These are phyloP conservation scores for Colletotrichum sp. DNA, from an alignment of 2,329 filamentous ascomycete genomes.

Conservation along the genomic window DNA sequence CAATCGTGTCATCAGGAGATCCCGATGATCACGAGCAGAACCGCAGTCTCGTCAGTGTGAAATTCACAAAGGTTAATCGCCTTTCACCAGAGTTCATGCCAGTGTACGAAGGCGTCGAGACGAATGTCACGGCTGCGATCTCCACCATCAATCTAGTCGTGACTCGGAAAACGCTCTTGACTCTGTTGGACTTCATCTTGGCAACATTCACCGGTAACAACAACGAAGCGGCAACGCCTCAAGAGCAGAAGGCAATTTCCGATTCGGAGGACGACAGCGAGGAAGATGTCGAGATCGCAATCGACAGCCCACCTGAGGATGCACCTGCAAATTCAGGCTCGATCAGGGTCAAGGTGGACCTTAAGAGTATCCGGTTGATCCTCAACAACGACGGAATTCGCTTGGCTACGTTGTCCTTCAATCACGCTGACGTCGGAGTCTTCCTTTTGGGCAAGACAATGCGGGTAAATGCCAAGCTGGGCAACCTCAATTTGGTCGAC, in stretches of 20 bases:
- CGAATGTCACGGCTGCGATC: conserved; percentile 87
- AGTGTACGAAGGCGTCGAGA: conserved; percentile 91
- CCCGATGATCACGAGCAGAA: conserved; percentile 75
- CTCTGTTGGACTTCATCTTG: conserved; percentile 91
- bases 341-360: conserved; percentile 89
- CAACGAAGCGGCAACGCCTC: conserved; percentile 35
- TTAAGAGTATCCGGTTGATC: conserved; percentile 93
- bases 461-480: conserved; percentile 85
- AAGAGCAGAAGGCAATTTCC: conserved; percentile 41
- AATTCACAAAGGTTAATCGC: conserved; percentile 87
- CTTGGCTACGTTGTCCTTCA: conserved; percentile 89
- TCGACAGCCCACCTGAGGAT: conserved; percentile 8
- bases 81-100: conserved; percentile 93
- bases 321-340: conserved; percentile 62
- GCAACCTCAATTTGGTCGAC: conserved; percentile 87
- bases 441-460: conserved; percentile 87
- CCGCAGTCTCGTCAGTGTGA: conserved; percentile 85
- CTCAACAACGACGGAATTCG: conserved; percentile 98
- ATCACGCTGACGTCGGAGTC: conserved; percentile 88
- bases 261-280: conserved; percentile 39
- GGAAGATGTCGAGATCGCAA: conserved; percentile 30
- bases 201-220: conserved; percentile 81
- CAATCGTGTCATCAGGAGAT: conserved; percentile 88
- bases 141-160: conserved; percentile 97
- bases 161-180: conserved; percentile 90